Conservation (phyloP, 108 stramenopile species). For the Aurantiochytrium sp. region DNA sequence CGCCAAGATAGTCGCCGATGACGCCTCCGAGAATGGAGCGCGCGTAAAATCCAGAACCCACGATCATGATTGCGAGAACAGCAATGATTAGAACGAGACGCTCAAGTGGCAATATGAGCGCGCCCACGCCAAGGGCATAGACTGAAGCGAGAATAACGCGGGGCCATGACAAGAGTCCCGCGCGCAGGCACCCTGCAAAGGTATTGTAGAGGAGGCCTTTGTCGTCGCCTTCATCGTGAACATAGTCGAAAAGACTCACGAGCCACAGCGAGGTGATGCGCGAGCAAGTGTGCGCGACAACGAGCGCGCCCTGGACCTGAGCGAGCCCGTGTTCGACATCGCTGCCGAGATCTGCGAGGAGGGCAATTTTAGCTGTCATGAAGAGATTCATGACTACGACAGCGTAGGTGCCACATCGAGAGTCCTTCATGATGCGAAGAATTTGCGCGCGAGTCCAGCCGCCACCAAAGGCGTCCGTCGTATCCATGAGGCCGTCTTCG, state of each 20-base stretch:
- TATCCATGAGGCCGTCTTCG: constrained; percentile 69
- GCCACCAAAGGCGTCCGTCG: constrained; percentile 58
- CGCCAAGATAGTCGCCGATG: constrained; percentile 70
- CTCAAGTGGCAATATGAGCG: constrained; percentile 31
- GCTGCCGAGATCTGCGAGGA: constrained; percentile 42
- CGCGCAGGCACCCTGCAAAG: constrained; percentile 58
- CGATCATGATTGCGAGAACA: constrained; percentile 32
- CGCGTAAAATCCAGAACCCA: constrained; percentile 33
- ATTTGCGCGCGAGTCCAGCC: constrained; percentile 66
- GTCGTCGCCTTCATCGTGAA: constrained; percentile 57
- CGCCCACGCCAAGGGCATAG: constrained; percentile 27
- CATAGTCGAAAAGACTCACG: constrained; percentile 55
- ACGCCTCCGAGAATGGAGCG: constrained; percentile 47
- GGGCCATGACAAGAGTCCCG: constrained; percentile 46
- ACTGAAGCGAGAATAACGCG: constrained; percentile 45
- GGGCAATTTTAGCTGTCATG: constrained; percentile 51
- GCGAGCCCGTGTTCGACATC: constrained; percentile 32
- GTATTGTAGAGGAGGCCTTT: constrained; percentile 60
- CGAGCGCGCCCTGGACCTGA: not conserved
- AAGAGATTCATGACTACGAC: constrained; percentile 57
- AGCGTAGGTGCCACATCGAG: constrained; percentile 67
- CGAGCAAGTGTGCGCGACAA: constrained; percentile 49
- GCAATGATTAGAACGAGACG: constrained; percentile 30
- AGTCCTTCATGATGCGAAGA: constrained; percentile 70
- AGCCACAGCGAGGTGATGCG: constrained; percentile 57